Base-by-base conservation (phyloP, 1,139 yeast genomes). In the Debaryomycetaceae sp. region DNA sequence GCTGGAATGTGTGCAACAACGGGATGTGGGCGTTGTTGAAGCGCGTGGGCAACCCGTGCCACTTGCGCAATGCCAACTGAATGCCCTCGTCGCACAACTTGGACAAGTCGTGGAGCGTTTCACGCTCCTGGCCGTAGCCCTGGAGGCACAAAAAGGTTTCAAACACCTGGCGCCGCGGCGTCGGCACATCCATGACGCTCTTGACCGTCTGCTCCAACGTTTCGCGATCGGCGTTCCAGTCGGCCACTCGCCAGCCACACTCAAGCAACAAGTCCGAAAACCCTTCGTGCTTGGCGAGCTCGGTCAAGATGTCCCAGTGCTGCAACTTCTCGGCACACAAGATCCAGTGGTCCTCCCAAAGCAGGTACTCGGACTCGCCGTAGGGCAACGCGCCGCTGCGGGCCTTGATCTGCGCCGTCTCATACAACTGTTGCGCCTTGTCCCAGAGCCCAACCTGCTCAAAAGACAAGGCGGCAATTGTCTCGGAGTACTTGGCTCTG, bases 341-440 rank as follows among this genome's bases (percentile, higher is more conserved):
- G 34, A 93, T 86, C 99, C 98, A 93, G 46, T 91, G 95, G 51
- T 93, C 98, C 60, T 93, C 99, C 99, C 99, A 93, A 28, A 93
- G 65, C 0, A 94, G 80, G 49, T 93, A 93, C 49, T 93, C 99
- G 1, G 95, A 78, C 49, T 93, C 97, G 16, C 96, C 86, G 52
- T 86, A 93, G 0, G 98, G 98, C 31, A 91, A 64, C 3, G 85
- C 95, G 2, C 98, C 98, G 49, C 95, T 83, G 37, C 98, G 68
- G 0, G 98, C 98, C 46, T 91, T 89, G 37, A 93, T 83, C 58
- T 93, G 98, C 1, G 98, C 98, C n/a, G 88, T 78, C 57, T 93
- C 99, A 46, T 93, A 93, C 44, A 89, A 62, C 48, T 88, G 95
- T 53, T 86, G 83, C 0, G 98, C 97, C 37, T 85, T 82, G 41